phyloP scores from a whole-genome alignment of 306 rosid species.

The Vigna angularis region DNA sequence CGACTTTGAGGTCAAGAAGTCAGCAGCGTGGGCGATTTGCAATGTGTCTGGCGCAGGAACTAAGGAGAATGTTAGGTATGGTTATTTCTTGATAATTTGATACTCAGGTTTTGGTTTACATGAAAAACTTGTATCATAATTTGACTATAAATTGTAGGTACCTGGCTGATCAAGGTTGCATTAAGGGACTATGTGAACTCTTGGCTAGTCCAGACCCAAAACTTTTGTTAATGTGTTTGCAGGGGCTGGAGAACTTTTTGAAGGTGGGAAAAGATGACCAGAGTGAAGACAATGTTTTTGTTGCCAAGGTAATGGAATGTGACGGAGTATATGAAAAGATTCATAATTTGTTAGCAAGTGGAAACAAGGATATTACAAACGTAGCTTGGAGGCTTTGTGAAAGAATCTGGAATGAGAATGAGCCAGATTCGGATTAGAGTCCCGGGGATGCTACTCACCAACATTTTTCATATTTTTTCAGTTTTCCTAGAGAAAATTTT shows the following conservation, averaged over 20 bases:
- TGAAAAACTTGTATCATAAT: too few relatives aligned
- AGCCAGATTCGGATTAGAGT: too few relatives aligned
- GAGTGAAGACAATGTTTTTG: conserved; percentile 48
- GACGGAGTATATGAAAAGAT: conserved; percentile 68
- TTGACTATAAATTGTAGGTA: background rate
- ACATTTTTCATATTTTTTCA: too few relatives aligned
- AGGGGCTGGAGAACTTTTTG: conserved; percentile 73
- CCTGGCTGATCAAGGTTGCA: conserved; percentile 44
- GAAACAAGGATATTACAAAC: conserved; percentile 62
- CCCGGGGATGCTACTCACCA: too few relatives aligned
- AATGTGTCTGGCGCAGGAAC: background rate
- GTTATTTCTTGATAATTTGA: background rate
- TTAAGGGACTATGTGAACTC: conserved; percentile 65
- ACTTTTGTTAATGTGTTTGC: conserved; percentile 64
- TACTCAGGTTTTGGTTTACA: background rate
- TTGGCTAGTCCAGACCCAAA: conserved; percentile 62
- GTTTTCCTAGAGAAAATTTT: too few relatives aligned
- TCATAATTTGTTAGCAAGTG: conserved; percentile 58
- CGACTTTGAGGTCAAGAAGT: background rate
- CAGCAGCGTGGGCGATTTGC: background rate
- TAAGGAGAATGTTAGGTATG: background rate
- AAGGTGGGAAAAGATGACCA: conserved; percentile 75
- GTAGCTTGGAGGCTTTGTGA: conserved; percentile 63
- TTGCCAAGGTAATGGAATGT: conserved; percentile 56
- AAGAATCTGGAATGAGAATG: too few relatives aligned